Conservation (phyloP, 2,329 filamentous ascomycete species). For the Dactylellina drechsleri region DNA sequence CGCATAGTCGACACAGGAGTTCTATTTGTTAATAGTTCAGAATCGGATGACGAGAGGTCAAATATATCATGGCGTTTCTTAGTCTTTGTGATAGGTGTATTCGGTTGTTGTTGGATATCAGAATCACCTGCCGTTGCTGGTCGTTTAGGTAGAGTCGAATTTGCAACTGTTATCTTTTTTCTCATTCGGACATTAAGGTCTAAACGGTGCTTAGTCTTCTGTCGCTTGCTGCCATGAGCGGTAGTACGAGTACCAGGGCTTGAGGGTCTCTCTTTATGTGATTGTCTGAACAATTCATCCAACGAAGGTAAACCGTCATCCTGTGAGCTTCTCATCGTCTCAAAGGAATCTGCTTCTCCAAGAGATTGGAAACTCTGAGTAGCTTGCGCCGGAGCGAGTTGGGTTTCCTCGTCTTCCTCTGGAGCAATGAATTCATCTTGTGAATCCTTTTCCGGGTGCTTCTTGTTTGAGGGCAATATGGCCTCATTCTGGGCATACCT, state of each 20-base stretch:
- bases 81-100: background rate
- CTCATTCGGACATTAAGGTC: slow-evolving; percentile 12
- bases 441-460: slow-evolving; percentile 53
- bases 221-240: slow-evolving; percentile 23
- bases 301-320: slow-evolving; percentile 20
- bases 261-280: slow-evolving; percentile 30
- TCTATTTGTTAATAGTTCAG: slow-evolving; percentile 3
- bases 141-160: slow-evolving; percentile 16
- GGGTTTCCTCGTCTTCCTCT: slow-evolving; percentile 34
- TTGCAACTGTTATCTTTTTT: slow-evolving; percentile 30
- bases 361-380: slow-evolving; percentile 42
- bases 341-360: slow-evolving; percentile 10
- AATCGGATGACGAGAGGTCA: slow-evolving; percentile 33
- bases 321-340: background rate
- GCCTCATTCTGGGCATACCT: slow-evolving; percentile 52
- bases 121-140: background rate
- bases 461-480: slow-evolving; percentile 35
- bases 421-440: slow-evolving; percentile 57
- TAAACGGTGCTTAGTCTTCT: slow-evolving; percentile 18
- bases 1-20: slow-evolving; percentile 23
- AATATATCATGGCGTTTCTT: slow-evolving; percentile 30
- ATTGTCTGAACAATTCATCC: slow-evolving; percentile 26
- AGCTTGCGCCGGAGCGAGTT: slow-evolving; percentile 5
- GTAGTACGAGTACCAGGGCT: slow-evolving; percentile 17
- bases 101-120: slow-evolving; percentile 1